phyloP scores from a whole-genome alignment of 768 basidiomycete genomes.

The Leucocoprinus sp. region DNA sequence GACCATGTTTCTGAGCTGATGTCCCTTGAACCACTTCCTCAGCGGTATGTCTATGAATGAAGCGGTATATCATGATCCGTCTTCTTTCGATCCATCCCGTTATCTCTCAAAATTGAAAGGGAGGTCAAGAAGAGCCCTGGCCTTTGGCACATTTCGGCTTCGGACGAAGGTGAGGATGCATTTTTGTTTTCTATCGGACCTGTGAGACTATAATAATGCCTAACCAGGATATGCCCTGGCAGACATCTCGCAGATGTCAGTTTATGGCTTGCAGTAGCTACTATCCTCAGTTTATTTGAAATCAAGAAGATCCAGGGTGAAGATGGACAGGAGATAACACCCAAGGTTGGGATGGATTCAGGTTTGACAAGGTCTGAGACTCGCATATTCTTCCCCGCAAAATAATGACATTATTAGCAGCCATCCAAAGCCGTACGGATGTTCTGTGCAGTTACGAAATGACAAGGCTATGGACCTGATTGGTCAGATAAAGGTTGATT shows the following conservation, averaged over 20 bases:
- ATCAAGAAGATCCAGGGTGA: not conserved
- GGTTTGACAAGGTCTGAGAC: conserved; percentile 3
- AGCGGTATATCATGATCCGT: not conserved
- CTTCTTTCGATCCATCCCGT: not conserved
- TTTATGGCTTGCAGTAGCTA: not conserved
- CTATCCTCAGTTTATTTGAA: not conserved
- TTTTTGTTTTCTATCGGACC: no score
- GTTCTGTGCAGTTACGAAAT: not conserved
- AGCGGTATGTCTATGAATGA: not conserved
- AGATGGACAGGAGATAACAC: not conserved
- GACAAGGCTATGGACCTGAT: not conserved
- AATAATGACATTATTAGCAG: not conserved
- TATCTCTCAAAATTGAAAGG: not conserved
- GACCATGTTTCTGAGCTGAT: not conserved
- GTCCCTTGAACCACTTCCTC: not conserved
- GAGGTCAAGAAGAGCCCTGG: not conserved
- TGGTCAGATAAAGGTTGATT: not conserved
- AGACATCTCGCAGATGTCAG: not conserved
- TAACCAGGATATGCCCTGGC: conserved; percentile 1
- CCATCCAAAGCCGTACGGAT: conserved; percentile 2
- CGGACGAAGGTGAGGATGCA: no score
- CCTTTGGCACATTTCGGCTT: no score
- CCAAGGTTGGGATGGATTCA: not conserved
- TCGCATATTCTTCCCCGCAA: no score
- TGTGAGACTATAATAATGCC: no score